phyloP scores from a whole-genome alignment of 2,329 filamentous ascomycete genomes.

The Colletotrichum brevisporum region DNA sequence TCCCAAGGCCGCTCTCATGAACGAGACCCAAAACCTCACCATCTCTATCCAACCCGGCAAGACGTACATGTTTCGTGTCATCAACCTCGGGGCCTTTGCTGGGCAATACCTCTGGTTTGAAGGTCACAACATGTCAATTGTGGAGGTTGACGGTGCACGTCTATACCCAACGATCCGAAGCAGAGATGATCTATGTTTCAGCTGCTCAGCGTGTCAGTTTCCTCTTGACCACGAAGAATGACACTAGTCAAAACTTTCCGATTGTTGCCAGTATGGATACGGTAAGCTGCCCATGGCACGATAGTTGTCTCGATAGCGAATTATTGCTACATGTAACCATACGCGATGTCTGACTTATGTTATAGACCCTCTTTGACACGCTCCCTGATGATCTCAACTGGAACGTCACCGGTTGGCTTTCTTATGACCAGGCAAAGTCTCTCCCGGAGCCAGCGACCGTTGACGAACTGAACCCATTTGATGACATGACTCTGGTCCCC shows the following conservation, averaged over 20 bases:
- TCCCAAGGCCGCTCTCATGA: constrained; percentile 78
- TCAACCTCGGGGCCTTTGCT: constrained; percentile 82
- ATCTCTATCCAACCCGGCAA: constrained; percentile 75
- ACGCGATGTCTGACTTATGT: neutral
- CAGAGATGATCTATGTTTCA: constrained; percentile 75
- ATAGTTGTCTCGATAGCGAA: too few species aligned
- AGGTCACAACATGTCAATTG: constrained; percentile 75
- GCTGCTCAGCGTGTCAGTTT: constrained; percentile 78
- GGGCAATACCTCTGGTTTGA: constrained; percentile 78
- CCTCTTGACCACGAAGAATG: constrained; percentile 74
- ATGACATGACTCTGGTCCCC: constrained; percentile 81
- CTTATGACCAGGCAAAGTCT: constrained; percentile 64
- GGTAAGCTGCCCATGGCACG: constrained; percentile 51
- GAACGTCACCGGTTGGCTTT: constrained; percentile 76
- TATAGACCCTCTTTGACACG: constrained; percentile 72
- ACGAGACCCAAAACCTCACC: constrained; percentile 75
- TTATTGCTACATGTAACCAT: neutral
- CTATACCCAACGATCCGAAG: constrained; percentile 72
- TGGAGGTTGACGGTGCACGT: constrained; percentile 83
- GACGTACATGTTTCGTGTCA: constrained; percentile 80
- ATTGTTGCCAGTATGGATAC: constrained; percentile 80
- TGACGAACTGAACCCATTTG: constrained; percentile 75
- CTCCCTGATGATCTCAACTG: constrained; percentile 78
- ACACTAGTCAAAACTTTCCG: constrained; percentile 74
- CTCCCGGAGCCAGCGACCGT: constrained; percentile 67